Percentiles rank a stretch among this genome's conserved stretches.
Evolutionary conservation across 495 filamentous ascomycete species (phyloP).

Genomic region (Neurospora sp.): DNA sequence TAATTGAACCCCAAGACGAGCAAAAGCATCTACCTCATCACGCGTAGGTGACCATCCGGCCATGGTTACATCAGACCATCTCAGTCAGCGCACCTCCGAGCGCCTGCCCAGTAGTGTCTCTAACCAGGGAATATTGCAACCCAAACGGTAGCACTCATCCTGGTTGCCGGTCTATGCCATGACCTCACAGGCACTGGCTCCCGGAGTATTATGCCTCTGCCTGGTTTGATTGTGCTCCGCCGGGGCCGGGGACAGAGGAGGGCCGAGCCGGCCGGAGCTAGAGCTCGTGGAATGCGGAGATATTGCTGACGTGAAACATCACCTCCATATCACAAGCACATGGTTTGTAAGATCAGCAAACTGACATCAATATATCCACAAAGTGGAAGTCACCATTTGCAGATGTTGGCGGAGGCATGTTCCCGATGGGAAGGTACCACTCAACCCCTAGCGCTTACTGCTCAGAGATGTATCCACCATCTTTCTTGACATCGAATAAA

Average conservation of each 20-base stretch:
- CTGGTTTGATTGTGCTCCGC: not conserved
- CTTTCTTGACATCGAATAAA: not conserved
- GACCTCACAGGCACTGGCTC: not conserved
- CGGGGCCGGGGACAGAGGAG: not conserved
- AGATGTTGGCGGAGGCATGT: not conserved
- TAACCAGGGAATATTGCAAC: not conserved
- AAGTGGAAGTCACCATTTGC: not conserved
- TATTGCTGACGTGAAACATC: not conserved
- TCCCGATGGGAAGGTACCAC: not conserved
- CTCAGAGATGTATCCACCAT: not conserved
- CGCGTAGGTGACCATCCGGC: not conserved
- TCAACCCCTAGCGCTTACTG: not conserved
- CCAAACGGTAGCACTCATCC: not conserved
- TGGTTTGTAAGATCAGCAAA: not conserved
- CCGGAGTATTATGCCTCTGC: not conserved
- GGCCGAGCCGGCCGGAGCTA: not conserved
- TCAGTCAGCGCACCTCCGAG: not conserved
- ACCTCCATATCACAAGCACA: not conserved
- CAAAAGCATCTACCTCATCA: not conserved
- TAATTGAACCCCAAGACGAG: not conserved
- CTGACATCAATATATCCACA: not conserved
- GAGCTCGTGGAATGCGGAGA: not conserved
- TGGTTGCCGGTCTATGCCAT: not conserved
- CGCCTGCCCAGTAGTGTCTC: not conserved
- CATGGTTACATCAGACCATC: not conserved